Evolutionary conservation across 768 basidiomycete species (phyloP).

Genomic region (Pholiota molesta): DNA sequence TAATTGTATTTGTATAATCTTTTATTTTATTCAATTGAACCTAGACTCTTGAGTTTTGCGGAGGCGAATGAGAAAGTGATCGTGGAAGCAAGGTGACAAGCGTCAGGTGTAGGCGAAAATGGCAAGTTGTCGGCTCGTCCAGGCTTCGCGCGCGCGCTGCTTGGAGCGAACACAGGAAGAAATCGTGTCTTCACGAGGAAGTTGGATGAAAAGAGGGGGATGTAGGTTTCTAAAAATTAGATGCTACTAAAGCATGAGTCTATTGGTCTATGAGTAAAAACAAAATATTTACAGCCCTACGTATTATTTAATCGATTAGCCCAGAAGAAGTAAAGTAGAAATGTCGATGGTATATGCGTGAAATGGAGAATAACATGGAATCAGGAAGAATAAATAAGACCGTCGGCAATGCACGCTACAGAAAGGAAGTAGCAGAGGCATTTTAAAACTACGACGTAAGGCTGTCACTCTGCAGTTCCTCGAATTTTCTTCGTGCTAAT

Average conservation of each 20-base stretch:
- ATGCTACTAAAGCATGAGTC: constrained; percentile 7
- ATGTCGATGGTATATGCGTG: neutral
- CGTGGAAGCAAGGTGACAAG: no score
- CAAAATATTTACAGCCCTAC: neutral
- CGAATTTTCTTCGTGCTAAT: constrained; percentile 85
- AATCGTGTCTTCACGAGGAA: no score
- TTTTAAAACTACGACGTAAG: constrained; percentile 43
- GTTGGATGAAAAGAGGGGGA: neutral
- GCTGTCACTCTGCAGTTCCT: constrained; percentile 83
- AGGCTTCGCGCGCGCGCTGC: no score
- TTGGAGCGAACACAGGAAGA: no score
- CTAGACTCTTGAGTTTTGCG: no score
- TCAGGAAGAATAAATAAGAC: constrained; percentile 10
- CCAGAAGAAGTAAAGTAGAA: neutral
- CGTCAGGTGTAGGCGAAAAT: no score
- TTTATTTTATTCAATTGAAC: no score
- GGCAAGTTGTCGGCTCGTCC: no score
- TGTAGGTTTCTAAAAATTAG: neutral
- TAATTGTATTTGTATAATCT: no score
- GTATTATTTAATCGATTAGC: constrained; percentile 5
- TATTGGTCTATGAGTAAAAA: neutral
- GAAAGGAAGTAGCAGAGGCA: no score
- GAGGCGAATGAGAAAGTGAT: no score
- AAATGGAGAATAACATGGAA: constrained; percentile 3
- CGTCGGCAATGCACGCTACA: constrained; percentile 2